These are phyloP conservation scores for Discostella stelligeroides DNA, from an alignment of 108 stramenopile genomes.

Conservation along the genomic window DNA sequence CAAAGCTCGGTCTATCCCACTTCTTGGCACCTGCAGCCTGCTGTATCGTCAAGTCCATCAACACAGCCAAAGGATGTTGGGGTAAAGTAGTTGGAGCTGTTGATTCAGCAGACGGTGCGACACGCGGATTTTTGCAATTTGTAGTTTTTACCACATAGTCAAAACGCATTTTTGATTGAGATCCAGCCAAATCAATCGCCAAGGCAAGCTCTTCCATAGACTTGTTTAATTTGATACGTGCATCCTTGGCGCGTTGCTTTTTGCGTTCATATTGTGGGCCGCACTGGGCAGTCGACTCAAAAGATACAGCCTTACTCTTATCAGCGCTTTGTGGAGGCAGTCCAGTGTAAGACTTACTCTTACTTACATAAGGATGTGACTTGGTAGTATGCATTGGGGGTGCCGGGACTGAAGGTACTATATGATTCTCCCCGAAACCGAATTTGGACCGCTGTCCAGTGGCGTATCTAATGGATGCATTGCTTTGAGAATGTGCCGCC, in stretches of 20 bases:
- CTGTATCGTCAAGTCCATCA: constrained; percentile 58
- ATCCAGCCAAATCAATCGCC: constrained; percentile 74
- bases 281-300: constrained; percentile 6
- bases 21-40: constrained; percentile 76
- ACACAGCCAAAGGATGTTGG: constrained; percentile 18
- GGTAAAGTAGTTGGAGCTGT: neutral
- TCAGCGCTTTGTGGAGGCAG: neutral
- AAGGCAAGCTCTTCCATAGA: constrained; percentile 75
- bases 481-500: constrained; percentile 44
- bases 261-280: constrained; percentile 81
- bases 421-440: constrained; percentile 77
- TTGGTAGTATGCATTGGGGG: constrained; percentile 40
- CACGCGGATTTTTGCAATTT: constrained; percentile 6
- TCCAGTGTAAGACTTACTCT: neutral
- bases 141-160: constrained; percentile 36
- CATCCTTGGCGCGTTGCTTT: constrained; percentile 88
- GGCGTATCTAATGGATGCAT: constrained; percentile 56
- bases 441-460: constrained; percentile 66
- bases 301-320: neutral
- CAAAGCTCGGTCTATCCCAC: constrained; percentile 84
- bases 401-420: constrained; percentile 67
- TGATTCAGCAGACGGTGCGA: neutral
- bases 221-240: constrained; percentile 80
- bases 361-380: neutral
- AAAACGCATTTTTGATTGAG: constrained; percentile 66